phyloP scores from a whole-genome alignment of 805 yeast genomes.

The Kazachstania kunashirensis region DNA sequence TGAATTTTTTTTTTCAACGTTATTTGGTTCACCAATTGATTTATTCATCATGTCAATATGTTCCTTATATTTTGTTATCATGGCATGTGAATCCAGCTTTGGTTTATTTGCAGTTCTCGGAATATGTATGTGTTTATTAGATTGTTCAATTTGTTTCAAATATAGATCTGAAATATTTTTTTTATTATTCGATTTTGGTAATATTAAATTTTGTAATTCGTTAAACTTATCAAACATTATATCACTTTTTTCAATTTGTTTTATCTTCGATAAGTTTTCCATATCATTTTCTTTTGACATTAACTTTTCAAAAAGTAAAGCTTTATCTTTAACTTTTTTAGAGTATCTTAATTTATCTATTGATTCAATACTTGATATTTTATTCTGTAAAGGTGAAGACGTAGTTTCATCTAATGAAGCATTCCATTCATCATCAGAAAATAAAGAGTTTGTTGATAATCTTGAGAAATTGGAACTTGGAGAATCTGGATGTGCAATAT shows the following conservation, averaged over 20 bases:
- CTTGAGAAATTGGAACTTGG: conserved; percentile 19
- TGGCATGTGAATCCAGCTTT: too few species aligned
- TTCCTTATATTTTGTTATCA: too few species aligned
- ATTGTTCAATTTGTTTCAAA: conserved; percentile 3
- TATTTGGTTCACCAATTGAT: too few species aligned
- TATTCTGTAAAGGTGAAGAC: not conserved
- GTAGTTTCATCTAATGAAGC: conserved; percentile 11
- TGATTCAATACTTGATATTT: conserved; percentile 9
- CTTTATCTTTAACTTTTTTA: conserved; percentile 27
- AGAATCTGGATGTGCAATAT: conserved; percentile 1
- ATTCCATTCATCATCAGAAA: conserved; percentile 20
- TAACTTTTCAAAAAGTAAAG: conserved; percentile 25
- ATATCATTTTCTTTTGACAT: conserved; percentile 7
- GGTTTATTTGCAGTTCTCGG: too few species aligned
- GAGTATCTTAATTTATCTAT: conserved; percentile 23
- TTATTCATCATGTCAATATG: too few species aligned
- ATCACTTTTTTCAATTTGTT: not conserved
- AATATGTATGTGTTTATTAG: not conserved
- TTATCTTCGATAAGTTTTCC: not conserved
- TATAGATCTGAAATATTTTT: conserved; percentile 5
- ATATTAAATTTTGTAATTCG: conserved; percentile 1
- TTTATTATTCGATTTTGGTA: conserved; percentile 3
- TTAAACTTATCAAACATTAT: not conserved
- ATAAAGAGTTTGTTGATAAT: conserved; percentile 19
- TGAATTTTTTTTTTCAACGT: too few species aligned